Base-by-base conservation (phyloP, 768 basidiomycete genomes). In the Serendipita sp. region DNA sequence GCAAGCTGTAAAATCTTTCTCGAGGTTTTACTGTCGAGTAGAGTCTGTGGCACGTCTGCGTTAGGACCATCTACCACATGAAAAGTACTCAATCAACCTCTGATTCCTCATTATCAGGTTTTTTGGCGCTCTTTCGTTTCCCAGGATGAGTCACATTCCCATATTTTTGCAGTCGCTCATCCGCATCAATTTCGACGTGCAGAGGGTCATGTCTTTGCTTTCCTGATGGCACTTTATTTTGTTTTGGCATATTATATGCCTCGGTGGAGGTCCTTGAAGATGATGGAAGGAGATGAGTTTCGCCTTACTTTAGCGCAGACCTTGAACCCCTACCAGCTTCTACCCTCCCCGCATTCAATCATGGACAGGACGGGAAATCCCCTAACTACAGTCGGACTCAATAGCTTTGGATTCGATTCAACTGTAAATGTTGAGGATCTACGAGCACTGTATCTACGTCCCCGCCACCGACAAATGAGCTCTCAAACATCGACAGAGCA, bases 1-100 rank as follows among this genome's bases (percentile, higher is more conserved):
- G 95, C 95, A 64, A 99, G 82, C 72, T 93, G 88, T 68, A 99
- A 87, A 58, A 99, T 96, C 69, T 83, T 85, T 65, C 80, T 79
- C 0, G 92, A 95, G 3, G 85, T 87, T 74, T 87, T 90, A 2
- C 86, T 80, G 71, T 92, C 89, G 66, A 93, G 72, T 18, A 84
- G 82, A 48, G 76, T 78, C 91, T 94, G 67, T 27, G 58, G 23
- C 27, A 18, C 2, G 43, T 11, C 11, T 5, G 63, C 37, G 48
- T 48, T 63, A 37, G 31, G 16, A 36, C 29, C 29, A 50, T 45
- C 55, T 18, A 33, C 43, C 10, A 11, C n/a, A 36, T 43, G 52
- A 52, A 65, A 55, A 52, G 58, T 68, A 64, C 65, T 65, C 65
- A 69, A 64, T 64, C 72, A 70, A 84, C 88, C 73, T 85, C 84